These are phyloP conservation scores for Petasospora fabianii DNA, from an alignment of 1,139 yeast genomes.

Conservation along the genomic window DNA sequence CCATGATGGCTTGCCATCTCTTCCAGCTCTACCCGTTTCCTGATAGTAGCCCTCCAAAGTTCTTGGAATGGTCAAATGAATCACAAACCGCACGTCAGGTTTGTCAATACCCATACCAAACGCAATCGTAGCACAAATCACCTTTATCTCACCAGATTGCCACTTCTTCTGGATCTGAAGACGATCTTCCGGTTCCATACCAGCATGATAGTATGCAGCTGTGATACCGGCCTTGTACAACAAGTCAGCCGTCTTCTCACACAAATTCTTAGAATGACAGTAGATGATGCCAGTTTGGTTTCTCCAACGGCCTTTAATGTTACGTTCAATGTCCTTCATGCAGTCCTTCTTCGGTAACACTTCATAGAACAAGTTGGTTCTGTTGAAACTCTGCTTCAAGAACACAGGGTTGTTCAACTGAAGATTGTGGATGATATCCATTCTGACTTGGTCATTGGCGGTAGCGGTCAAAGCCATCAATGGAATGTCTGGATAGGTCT, in stretches of 20 bases:
- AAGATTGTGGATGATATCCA: slow-evolving; percentile 79
- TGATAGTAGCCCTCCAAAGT: slow-evolving; percentile 94
- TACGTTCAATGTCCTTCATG: slow-evolving; percentile 56
- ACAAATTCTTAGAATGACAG: slow-evolving; percentile 84
- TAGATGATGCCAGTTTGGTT: slow-evolving; percentile 84
- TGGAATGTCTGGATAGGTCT: slow-evolving; percentile 74
- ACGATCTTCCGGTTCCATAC: slow-evolving; percentile 79
- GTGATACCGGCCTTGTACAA: slow-evolving; percentile 57
- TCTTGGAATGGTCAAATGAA: slow-evolving; percentile 86
- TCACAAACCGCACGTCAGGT: slow-evolving; percentile 88
- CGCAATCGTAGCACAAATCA: slow-evolving; percentile 95
- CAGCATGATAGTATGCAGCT: slow-evolving; percentile 88
- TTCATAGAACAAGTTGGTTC: slow-evolving; percentile 80
- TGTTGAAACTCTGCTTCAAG: slow-evolving; percentile 74
- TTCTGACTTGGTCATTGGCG: slow-evolving; percentile 85
- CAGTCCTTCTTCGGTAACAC: slow-evolving; percentile 63
- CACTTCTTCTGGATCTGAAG: slow-evolving; percentile 67
- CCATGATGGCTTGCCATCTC: slow-evolving; percentile 81
- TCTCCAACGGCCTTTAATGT: slow-evolving; percentile 48
- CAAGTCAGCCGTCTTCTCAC: slow-evolving; percentile 75
- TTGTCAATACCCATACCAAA: slow-evolving; percentile 99
- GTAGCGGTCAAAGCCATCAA: slow-evolving; percentile 97
- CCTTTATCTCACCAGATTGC: slow-evolving; percentile 70
- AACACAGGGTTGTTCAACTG: slow-evolving; percentile 43
- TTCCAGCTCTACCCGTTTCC: slow-evolving; percentile 98